Percentiles rank a stretch among this genome's conserved stretches.
These are phyloP conservation scores for Astrothelium macrocarpum DNA, from an alignment of 495 filamentous ascomycete genomes.

Conservation along the genomic window DNA sequence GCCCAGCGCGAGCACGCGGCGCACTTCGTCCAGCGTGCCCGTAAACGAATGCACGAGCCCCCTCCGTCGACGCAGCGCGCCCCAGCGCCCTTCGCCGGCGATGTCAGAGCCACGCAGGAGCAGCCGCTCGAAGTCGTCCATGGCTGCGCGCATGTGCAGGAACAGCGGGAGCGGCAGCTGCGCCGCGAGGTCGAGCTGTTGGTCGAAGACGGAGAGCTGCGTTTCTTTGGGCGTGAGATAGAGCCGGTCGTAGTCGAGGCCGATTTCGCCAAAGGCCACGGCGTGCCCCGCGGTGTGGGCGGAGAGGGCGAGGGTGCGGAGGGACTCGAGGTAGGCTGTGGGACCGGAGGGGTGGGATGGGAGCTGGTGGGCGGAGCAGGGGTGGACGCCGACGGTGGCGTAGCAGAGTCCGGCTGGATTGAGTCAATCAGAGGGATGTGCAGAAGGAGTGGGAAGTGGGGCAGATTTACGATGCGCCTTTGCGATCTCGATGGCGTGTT, in stretches of 20 bases:
- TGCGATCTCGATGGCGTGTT: constrained; percentile 63
- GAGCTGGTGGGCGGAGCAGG: constrained; percentile 68
- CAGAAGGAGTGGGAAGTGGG: background rate
- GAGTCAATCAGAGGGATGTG: background rate
- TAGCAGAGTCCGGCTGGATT: constrained; percentile 65
- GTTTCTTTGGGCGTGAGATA: constrained; percentile 63
- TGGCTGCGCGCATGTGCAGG: constrained; percentile 78
- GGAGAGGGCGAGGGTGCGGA: constrained; percentile 47
- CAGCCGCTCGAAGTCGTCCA: constrained; percentile 67
- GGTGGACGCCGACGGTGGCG: constrained; percentile 86
- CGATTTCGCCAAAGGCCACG: constrained; percentile 90
- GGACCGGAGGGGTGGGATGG: constrained; percentile 47
- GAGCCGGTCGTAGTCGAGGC: constrained; percentile 89
- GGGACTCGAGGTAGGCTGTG: constrained; percentile 39
- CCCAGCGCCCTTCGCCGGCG: background rate
- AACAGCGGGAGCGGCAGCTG: constrained; percentile 76
- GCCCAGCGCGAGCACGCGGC: constrained; percentile 59
- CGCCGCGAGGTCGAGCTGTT: constrained; percentile 69
- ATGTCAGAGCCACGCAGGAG: constrained; percentile 31
- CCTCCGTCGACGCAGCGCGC: constrained; percentile 43
- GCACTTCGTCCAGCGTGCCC: constrained; percentile 74
- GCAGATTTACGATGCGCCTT: constrained; percentile 54
- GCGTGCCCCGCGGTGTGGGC: constrained; percentile 41
- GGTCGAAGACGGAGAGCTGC: constrained; percentile 76
- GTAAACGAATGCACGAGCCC: constrained; percentile 90